Percentiles rank a stretch among this genome's conserved stretches.
These are phyloP conservation scores for Didymella glomerata DNA, from an alignment of 2,329 filamentous ascomycete genomes.

Conservation along the genomic window DNA sequence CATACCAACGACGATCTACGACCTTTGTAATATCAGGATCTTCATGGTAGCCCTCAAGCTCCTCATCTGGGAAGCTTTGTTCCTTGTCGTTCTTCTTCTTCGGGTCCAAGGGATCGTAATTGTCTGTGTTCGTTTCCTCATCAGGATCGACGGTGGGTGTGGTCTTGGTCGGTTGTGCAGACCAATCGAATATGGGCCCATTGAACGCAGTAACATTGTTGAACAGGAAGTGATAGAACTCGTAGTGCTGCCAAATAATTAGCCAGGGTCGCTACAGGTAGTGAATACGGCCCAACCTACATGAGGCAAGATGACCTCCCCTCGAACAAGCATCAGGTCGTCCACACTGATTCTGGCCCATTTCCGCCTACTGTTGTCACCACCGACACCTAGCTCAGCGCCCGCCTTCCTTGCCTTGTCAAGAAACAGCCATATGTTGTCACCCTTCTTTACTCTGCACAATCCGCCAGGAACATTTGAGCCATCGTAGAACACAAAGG, in stretches of 20 bases:
- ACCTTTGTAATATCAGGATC: constrained; percentile 89
- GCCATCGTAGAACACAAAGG: constrained; percentile 97
- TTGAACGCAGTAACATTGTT: constrained; percentile 82
- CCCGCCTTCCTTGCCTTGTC: constrained; percentile 92
- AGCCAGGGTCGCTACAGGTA: constrained; percentile 10
- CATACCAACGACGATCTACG: constrained; percentile 95
- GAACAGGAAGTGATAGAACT: constrained; percentile 96
- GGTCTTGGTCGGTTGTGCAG: constrained; percentile 57
- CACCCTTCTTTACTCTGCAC: constrained; percentile 90
- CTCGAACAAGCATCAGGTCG: constrained; percentile 90
- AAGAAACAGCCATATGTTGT: constrained; percentile 90
- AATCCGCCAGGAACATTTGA: constrained; percentile 85
- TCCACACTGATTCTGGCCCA: constrained; percentile 96
- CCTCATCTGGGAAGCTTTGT: constrained; percentile 55
- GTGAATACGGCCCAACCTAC: constrained; percentile 59
- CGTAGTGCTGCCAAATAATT: constrained; percentile 76
- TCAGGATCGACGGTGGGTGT: constrained; percentile 42
- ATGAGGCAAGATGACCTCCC: constrained; percentile 91
- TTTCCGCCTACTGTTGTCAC: constrained; percentile 72
- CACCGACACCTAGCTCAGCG: constrained; percentile 79
- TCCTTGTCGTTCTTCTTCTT: constrained; percentile 47
- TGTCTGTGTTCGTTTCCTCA: constrained; percentile 30
- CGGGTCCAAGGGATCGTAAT: constrained; percentile 54
- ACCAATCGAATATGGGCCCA: constrained; percentile 81
- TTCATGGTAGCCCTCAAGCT: constrained; percentile 75